Evolutionary conservation across 331 rosid genomes (phyloP).

Genomic region (Saraca asoca): DNA sequence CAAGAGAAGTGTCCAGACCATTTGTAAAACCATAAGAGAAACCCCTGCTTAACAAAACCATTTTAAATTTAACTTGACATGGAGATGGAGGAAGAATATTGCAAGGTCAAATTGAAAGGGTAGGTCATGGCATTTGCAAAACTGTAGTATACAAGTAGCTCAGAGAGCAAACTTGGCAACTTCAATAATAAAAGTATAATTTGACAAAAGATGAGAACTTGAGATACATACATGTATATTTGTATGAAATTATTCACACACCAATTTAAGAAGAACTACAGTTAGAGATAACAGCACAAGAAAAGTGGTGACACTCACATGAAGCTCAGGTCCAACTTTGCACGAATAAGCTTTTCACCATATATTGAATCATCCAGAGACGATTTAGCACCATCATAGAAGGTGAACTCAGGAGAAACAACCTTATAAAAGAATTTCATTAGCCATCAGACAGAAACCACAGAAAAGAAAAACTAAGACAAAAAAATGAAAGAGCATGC

Average conservation of each 20-base stretch:
- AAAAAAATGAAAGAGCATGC: conserved; percentile 10
- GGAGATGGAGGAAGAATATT: too few species aligned
- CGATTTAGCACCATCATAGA: conserved; percentile 93
- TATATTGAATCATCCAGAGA: conserved; percentile 73
- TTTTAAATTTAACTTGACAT: too few species aligned
- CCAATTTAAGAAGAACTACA: neutral
- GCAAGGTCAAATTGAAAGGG: too few species aligned
- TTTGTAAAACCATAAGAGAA: too few species aligned
- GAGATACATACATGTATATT: neutral
- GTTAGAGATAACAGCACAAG: neutral
- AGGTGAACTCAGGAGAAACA: conserved; percentile 90
- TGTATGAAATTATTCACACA: neutral
- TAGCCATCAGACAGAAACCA: conserved; percentile 37
- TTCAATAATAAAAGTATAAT: too few species aligned
- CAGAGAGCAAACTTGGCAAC: too few species aligned
- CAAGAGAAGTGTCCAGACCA: too few species aligned
- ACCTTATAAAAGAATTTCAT: conserved; percentile 47
- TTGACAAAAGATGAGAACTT: neutral
- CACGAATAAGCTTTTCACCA: conserved; percentile 97
- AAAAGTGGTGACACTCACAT: conserved; percentile 58
- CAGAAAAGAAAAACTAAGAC: neutral
- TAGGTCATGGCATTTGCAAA: too few species aligned
- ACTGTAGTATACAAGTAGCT: too few species aligned
- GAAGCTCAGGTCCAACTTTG: conserved; percentile 94
- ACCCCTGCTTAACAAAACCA: too few species aligned